These are phyloP conservation scores for Trichoderma arundinaceum DNA, from an alignment of 2,329 filamentous ascomycete species.

Conservation along the genomic window DNA sequence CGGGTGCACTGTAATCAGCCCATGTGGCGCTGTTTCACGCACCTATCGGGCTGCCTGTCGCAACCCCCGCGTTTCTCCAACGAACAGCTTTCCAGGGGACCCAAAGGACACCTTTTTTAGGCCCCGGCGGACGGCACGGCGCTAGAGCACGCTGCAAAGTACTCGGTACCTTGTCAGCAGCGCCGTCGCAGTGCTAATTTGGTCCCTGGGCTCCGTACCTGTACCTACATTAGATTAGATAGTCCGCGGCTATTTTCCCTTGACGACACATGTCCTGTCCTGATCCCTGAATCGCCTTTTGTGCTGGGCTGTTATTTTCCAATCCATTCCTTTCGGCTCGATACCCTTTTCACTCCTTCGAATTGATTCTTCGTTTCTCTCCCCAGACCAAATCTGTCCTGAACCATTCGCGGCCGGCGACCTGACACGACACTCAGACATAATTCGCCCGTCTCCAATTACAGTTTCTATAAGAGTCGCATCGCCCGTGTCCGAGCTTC, in stretches of 20 bases:
- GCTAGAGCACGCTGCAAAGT: neutral
- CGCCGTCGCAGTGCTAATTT: neutral
- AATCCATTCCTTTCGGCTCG: conserved; percentile 4
- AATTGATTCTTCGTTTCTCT: neutral
- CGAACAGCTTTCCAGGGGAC: too few relatives aligned
- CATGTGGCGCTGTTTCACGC: too few relatives aligned
- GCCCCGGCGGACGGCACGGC: too few relatives aligned
- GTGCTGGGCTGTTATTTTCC: neutral
- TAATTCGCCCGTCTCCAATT: conserved; percentile 7
- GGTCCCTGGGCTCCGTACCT: neutral
- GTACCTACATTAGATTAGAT: conserved; percentile 18
- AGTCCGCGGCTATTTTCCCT: conserved; percentile 26
- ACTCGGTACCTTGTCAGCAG: neutral
- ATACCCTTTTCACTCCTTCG: conserved; percentile 9
- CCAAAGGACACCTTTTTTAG: too few relatives aligned
- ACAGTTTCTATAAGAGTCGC: conserved; percentile 6
- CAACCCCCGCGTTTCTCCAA: too few relatives aligned
- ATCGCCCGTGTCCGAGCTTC: neutral
- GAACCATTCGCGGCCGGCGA: neutral
- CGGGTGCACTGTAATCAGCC: too few relatives aligned
- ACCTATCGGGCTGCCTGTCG: too few relatives aligned
- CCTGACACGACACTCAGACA: conserved; percentile 16
- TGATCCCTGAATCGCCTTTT: conserved; percentile 33
- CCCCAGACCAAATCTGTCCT: conserved; percentile 38
- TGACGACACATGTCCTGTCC: conserved; percentile 43